phyloP scores from a whole-genome alignment of 495 filamentous ascomycete genomes.

The Penicillium coffeae region DNA sequence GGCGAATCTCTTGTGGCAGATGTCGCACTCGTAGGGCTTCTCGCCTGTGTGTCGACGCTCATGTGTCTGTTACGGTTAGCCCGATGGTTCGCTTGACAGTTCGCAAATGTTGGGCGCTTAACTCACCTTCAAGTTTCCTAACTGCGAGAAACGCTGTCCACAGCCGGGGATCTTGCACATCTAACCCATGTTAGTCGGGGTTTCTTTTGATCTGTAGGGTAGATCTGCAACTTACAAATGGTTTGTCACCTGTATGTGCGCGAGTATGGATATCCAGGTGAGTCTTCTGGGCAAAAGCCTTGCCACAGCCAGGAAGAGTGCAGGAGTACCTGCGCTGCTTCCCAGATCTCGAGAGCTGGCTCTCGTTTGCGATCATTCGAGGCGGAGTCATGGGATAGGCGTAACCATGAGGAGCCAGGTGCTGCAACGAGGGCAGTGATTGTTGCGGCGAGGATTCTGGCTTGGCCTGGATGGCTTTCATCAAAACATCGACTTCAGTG shows the following conservation, averaged over 20 bases:
- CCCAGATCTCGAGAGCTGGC: constrained; percentile 29
- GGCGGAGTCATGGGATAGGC: constrained; percentile 26
- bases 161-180: constrained; percentile 71
- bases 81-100: too few species aligned
- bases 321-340: constrained; percentile 64
- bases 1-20: constrained; percentile 78
- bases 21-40: constrained; percentile 77
- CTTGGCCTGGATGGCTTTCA: constrained; percentile 86
- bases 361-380: constrained; percentile 24
- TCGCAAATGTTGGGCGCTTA: not conserved
- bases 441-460: constrained; percentile 23
- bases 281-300: constrained; percentile 87
- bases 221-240: constrained; percentile 63
- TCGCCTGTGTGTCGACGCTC: constrained; percentile 83
- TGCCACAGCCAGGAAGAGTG: constrained; percentile 68
- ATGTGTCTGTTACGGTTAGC: constrained; percentile 58
- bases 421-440: constrained; percentile 35
- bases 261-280: constrained; percentile 89
- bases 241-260: constrained; percentile 86
- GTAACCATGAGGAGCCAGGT: constrained; percentile 25
- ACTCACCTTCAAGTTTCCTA: constrained; percentile 81
- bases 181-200: constrained; percentile 36
- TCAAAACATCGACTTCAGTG: constrained; percentile 83
- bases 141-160: constrained; percentile 78
- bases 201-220: not conserved